Conservation (phyloP, 805 yeast genomes). For the Kodamaea sagamina region DNA sequence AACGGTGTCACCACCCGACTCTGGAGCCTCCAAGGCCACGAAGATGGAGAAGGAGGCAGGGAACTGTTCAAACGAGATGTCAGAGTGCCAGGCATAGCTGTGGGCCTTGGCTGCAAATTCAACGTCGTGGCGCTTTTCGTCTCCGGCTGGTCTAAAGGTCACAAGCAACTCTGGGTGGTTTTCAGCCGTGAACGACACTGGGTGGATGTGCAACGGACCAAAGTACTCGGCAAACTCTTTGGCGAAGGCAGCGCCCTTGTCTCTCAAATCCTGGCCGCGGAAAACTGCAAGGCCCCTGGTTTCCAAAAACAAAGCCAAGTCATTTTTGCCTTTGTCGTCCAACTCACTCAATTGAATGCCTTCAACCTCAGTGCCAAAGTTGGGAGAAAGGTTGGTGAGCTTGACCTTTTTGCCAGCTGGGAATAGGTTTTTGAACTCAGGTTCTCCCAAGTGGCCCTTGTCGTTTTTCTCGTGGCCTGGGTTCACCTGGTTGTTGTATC, state of each 20-base stretch:
- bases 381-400: slow-evolving; percentile 26
- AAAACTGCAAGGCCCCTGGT: slow-evolving; percentile 30
- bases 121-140: slow-evolving; percentile 17
- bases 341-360: slow-evolving; percentile 29
- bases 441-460: slow-evolving; percentile 30
- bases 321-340: slow-evolving; percentile 28
- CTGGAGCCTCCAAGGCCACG: slow-evolving; percentile 29
- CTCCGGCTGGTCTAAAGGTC: slow-evolving; percentile 27
- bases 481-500: slow-evolving; percentile 22
- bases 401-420: slow-evolving; percentile 17
- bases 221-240: slow-evolving; percentile 25
- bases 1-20: slow-evolving; percentile 31
- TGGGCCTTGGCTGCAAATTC: slow-evolving; percentile 19
- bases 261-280: slow-evolving; percentile 28
- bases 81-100: slow-evolving; percentile 26
- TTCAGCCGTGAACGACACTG: slow-evolving; percentile 23
- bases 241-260: slow-evolving; percentile 26
- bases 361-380: slow-evolving; percentile 29
- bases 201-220: slow-evolving; percentile 32
- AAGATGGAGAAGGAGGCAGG: slow-evolving; percentile 29
- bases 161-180: slow-evolving; percentile 26
- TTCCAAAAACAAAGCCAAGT: slow-evolving; percentile 27
- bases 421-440: slow-evolving; percentile 22
- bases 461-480: slow-evolving; percentile 25
- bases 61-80: slow-evolving; percentile 26